Percentiles rank a stretch among this genome's conserved stretches.
These are phyloP conservation scores for Pezizomycotina sp. DNA, from an alignment of 2,329 filamentous ascomycete species.

Conservation along the genomic window DNA sequence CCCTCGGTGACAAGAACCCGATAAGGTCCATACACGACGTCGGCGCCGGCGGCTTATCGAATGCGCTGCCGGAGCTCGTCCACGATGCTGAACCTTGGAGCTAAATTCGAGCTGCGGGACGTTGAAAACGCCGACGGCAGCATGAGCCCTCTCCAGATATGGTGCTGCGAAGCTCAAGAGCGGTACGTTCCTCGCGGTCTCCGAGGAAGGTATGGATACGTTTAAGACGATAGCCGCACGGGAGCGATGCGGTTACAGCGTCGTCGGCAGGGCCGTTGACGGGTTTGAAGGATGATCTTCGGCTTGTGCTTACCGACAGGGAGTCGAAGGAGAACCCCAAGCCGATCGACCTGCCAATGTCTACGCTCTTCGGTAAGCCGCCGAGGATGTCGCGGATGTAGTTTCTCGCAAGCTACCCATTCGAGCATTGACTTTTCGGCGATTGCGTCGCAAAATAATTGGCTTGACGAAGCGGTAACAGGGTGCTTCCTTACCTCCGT, in stretches of 20 bases:
- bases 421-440: slow-evolving; percentile 52
- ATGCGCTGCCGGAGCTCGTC: slow-evolving; percentile 73
- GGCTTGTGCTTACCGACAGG: slow-evolving; percentile 63
- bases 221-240: slow-evolving; percentile 55
- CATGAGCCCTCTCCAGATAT: slow-evolving; percentile 93
- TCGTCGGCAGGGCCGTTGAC: slow-evolving; percentile 62
- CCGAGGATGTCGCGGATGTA: slow-evolving; percentile 62
- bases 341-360: slow-evolving; percentile 80
- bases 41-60: slow-evolving; percentile 74
- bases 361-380: slow-evolving; percentile 71
- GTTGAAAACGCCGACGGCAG: slow-evolving; percentile 76
- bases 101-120: slow-evolving; percentile 84
- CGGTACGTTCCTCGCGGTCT: slow-evolving; percentile 84
- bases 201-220: slow-evolving; percentile 57
- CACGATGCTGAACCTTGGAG: slow-evolving; percentile 83
- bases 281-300: slow-evolving; percentile 49
- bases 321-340: slow-evolving; percentile 57
- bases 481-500: slow-evolving; percentile 76
- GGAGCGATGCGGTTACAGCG: slow-evolving; percentile 82
- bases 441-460: slow-evolving; percentile 36
- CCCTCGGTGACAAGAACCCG: slow-evolving; percentile 67
- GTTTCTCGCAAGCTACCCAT: slow-evolving; percentile 51
- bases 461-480: slow-evolving; percentile 56
- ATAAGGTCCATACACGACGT: slow-evolving; percentile 98
- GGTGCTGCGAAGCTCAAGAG: slow-evolving; percentile 95